phyloP scores from a whole-genome alignment of 2,329 filamentous ascomycete genomes.

The Talaromyces sp. region DNA sequence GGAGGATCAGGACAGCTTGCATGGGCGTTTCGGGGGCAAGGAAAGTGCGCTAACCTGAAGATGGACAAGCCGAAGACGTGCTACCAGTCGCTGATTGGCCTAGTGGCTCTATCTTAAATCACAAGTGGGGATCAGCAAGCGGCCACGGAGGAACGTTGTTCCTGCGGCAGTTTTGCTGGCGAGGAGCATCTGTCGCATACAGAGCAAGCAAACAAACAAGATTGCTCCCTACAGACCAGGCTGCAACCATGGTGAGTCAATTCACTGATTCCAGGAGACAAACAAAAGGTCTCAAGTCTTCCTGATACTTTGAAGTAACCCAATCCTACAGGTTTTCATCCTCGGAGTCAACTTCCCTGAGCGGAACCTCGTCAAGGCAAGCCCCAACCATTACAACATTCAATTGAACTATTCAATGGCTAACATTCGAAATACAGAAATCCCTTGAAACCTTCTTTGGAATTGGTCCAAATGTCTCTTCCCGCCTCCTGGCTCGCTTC shows the following conservation, averaged over 20 bases:
- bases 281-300: neutral
- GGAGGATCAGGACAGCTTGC: slow-evolving; percentile 10
- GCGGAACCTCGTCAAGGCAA: slow-evolving; percentile 73
- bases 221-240: neutral
- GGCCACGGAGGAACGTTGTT: slow-evolving; percentile 29
- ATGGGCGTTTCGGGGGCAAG: slow-evolving; percentile 11
- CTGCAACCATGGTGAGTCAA: slow-evolving; percentile 2
- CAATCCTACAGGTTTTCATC: slow-evolving; percentile 66
- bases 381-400: slow-evolving; percentile 14
- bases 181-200: neutral
- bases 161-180: slow-evolving; percentile 9
- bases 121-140: neutral
- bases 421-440: slow-evolving; percentile 21
- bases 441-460: slow-evolving; percentile 80
- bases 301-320: neutral
- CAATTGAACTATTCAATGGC: too few species aligned
- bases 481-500: slow-evolving; percentile 78
- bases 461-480: slow-evolving; percentile 64
- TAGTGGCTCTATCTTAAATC: neutral
- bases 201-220: neutral
- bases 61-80: slow-evolving; percentile 18
- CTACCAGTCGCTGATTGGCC: slow-evolving; percentile 2
- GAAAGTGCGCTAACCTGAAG: neutral
- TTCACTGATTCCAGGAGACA: neutral
- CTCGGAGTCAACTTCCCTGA: slow-evolving; percentile 82